Percentiles rank a stretch among this genome's conserved stretches.
Conservation (phyloP, 805 yeast genomes). For the Vanderwaltozyma yarrowii region DNA sequence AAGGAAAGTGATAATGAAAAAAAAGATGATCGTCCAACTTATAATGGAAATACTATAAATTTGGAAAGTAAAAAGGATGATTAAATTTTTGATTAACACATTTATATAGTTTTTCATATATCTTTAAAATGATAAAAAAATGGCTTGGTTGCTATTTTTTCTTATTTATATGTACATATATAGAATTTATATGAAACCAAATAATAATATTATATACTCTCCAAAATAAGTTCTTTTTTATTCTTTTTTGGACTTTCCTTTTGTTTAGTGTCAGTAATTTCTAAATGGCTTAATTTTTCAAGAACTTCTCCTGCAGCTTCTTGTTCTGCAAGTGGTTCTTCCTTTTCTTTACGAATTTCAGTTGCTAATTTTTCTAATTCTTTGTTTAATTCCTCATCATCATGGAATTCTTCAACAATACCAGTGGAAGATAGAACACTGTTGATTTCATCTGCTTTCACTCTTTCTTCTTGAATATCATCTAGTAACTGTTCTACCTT, state of each 20-base stretch:
- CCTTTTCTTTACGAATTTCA: conserved; percentile 2
- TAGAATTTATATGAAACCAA: no score
- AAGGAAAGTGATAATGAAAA: conserved; percentile 20
- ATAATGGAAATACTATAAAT: conserved; percentile 47
- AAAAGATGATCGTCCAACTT: conserved; percentile 35
- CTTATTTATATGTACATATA: no score
- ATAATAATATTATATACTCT: no score
- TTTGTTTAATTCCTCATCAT: conserved; percentile 30
- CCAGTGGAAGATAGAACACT: conserved; percentile 13
- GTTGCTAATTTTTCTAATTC: conserved; percentile 31
- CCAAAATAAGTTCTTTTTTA: background rate
- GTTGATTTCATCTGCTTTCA: conserved; percentile 32
- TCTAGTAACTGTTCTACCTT: conserved; percentile 34
- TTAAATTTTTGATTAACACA: conserved; percentile 3
- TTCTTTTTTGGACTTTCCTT: background rate
- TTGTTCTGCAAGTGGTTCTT: conserved; percentile 5
- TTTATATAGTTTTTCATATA: no score
- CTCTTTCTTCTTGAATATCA: conserved; percentile 30
- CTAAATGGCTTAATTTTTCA: conserved; percentile 17
- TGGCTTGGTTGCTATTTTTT: no score
- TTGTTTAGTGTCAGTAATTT: conserved; percentile 6
- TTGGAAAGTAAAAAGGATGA: conserved; percentile 39
- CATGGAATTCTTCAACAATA: conserved; percentile 17
- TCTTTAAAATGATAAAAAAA: no score
- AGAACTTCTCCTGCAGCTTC: conserved; percentile 10